A percentile compares a stretch with the other conserved stretches of the same genome.
Evolutionary conservation across 768 basidiomycete species (phyloP).

Genomic region (Termitomyces sp.): DNA sequence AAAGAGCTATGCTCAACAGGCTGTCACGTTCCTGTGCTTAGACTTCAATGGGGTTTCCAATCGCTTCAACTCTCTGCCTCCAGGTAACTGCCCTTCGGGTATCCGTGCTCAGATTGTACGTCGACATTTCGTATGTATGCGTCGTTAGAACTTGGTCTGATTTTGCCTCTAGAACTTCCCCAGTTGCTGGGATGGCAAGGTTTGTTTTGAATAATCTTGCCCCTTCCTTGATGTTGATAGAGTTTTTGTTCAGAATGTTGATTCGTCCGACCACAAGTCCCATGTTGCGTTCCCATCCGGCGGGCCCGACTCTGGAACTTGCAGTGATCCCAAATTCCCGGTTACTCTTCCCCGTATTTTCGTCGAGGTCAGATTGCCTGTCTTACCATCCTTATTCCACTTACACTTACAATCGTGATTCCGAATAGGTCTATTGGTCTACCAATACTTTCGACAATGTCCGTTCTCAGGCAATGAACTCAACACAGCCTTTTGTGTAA

Average conservation of each 20-base stretch:
- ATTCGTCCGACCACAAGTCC: conserved; percentile 48
- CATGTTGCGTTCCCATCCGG: conserved; percentile 43
- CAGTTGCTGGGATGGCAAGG: conserved; percentile 55
- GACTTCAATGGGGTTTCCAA: conserved; percentile 38
- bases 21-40: conserved; percentile 43
- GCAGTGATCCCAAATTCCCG: conserved; percentile 41
- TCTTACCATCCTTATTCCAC: background rate
- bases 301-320: conserved; percentile 45
- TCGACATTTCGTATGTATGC: background rate
- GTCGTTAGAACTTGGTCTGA: background rate
- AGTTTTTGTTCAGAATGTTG: conserved; percentile 28
- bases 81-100: conserved; percentile 37
- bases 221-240: background rate
- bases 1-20: conserved; percentile 38
- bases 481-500: conserved; percentile 49
- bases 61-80: conserved; percentile 33
- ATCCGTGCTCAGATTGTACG: conserved; percentile 46
- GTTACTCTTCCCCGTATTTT: conserved; percentile 44
- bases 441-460: conserved; percentile 28
- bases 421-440: conserved; percentile 39
- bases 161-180: conserved; percentile 38
- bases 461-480: conserved; percentile 39
- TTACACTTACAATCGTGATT: background rate
- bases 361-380: conserved; percentile 35
- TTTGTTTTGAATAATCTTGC: conserved; percentile 11